Base-by-base conservation (phyloP, 768 basidiomycete species). In the Fibroporia radiculosa region DNA sequence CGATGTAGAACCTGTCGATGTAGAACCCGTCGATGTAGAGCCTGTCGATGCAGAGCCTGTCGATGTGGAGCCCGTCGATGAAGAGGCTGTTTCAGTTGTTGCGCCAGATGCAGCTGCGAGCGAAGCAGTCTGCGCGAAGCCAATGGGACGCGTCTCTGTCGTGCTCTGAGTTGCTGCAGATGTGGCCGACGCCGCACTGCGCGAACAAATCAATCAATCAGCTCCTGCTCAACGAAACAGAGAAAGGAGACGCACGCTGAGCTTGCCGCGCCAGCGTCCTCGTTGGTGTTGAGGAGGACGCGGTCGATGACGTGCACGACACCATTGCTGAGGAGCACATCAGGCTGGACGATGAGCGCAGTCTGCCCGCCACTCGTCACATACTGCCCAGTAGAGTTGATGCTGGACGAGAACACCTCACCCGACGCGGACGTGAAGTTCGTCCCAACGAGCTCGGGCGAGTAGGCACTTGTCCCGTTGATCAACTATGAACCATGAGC, bases 401-500 rank as follows among this genome's bases (percentile, higher is more conserved):
- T 58, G 8, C 54, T 54, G 59, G 82, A 77, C 1, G 56, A 63
- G 56, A 80, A 66, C 0, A 66, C 50, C 54, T 82, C 66, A 18
- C 85, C 86, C 0, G 65, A 75, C 1, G 80, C 77, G 0, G 80
- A 79, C 13, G 70, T 73, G 44, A 63, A 64, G 48, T 65, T 72
- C 5, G 53, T 26, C n/a, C 62, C 51, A 4, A 56, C 42, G 28
- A 86, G 59, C 10, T 63, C 47, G 1, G 78, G 68, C 0, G 81
- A 82, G 65, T 88, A 88, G 10, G 77, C 60, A 0, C 78, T 70
- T 1, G 83, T 72, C 20, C 80, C 84, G 60, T 86, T 86, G 53
- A 88, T 74, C 19, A 35, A 40, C 36, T 44, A 6, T 24, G 16
- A 14, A n/a, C 11, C 26, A 11, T 19, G 14, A 12, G 23, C 11